Evolutionary conservation across 176 grass and related monocot genomes (phyloP).

Genomic region (Alloteropsis semialata): DNA sequence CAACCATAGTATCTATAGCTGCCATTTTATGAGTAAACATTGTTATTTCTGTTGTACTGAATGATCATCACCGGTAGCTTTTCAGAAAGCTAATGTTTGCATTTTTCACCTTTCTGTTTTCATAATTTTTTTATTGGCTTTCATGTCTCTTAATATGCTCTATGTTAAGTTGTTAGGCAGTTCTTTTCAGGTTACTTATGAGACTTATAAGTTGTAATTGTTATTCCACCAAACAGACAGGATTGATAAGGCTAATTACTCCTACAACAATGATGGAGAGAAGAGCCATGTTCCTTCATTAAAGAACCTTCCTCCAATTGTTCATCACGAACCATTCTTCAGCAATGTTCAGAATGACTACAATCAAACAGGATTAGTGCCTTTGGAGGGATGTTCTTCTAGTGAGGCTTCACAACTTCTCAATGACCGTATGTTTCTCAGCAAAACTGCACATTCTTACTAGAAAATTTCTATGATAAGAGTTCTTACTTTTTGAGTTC

Average conservation of each 20-base stretch:
- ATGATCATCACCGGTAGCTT: background rate
- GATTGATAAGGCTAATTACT: constrained; percentile 50
- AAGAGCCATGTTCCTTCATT: constrained; percentile 55
- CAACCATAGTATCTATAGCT: background rate
- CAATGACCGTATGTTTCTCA: constrained; percentile 49
- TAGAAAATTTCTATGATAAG: constrained; percentile 5
- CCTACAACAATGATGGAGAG: constrained; percentile 62
- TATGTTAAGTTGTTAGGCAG: background rate
- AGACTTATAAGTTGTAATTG: constrained; percentile 12
- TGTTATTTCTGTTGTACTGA: background rate
- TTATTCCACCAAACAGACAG: constrained; percentile 52
- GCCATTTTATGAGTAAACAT: background rate
- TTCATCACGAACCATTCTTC: constrained; percentile 53
- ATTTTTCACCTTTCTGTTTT: background rate
- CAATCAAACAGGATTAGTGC: constrained; percentile 48
- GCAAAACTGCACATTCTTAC: background rate
- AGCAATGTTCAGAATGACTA: constrained; percentile 47
- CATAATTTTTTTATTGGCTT: background rate
- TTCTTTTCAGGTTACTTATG: background rate
- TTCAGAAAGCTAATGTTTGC: constrained; percentile 19
- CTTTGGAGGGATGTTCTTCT: constrained; percentile 62
- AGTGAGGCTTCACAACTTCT: constrained; percentile 64
- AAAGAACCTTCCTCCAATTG: constrained; percentile 54
- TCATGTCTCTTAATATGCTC: background rate
- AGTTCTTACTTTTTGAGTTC: background rate